Evolutionary conservation across 2,329 filamentous ascomycete species (phyloP), one percentile per base, ranked within the genome.

Genomic region (Xylaria sp.): DNA sequence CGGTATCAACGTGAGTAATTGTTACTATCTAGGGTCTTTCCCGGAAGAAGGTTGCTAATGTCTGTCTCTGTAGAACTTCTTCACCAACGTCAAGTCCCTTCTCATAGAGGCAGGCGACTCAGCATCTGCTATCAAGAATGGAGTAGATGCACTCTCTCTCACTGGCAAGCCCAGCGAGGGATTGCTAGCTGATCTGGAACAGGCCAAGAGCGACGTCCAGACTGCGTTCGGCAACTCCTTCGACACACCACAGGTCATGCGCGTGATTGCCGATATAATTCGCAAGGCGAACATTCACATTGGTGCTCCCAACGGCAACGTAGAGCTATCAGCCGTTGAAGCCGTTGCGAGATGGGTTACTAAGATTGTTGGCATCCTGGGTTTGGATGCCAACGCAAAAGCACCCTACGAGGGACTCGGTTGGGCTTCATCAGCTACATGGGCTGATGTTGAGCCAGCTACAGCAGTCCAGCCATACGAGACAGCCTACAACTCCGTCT

Each of bases 201-300:
- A 83, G 59, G 81, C 83, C 8, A 79, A 85, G 73, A 75, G 75
- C 47, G 83, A 84, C 23, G 71, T 83, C 35, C 74, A 83, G 39
- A 70, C 73, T 1, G 88, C 89, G 1, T 79, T 97, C 13, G 81
- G 82, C 66, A 91, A 96, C 75, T 96, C 92, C 0, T 96, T 97
- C 72, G 89, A 97, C 74, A 97, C 92, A 0, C 86, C 90, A 1
- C 78, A 80, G 54, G 91, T 87, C 4, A 91, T 97, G 88, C 82
- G 83, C 53, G 77, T 85, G n/a, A 87, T 97, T 52, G 84, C 86
- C 1, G 85, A 90, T 58, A 77, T 97, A 23, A 87, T 97, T 63
- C 88, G 86, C 52, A 84, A 89, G 48, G 89, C 88, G 70, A 96
- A 96, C 74, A 77, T 81, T 56, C 77, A 80, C 66, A 75, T 84